These are phyloP conservation scores for Macrophomina tecta DNA, from an alignment of 2,329 filamentous ascomycete species.

Conservation along the genomic window DNA sequence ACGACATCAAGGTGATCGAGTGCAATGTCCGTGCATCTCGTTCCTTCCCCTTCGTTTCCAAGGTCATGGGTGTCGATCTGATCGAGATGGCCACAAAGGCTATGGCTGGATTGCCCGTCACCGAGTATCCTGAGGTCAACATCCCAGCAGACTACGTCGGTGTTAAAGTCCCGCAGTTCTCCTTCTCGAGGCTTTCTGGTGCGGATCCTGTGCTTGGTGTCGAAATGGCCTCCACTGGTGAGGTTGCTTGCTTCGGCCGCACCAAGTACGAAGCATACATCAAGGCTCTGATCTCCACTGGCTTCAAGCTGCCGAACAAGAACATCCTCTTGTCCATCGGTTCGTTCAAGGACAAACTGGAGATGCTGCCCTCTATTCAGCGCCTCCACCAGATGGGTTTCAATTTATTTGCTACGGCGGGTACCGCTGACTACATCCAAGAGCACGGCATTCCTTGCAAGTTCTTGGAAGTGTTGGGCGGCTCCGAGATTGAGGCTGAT, in stretches of 20 bases:
- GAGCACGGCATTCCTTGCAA: constrained; percentile 92
- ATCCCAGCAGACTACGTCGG: constrained; percentile 85
- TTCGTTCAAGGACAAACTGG: constrained; percentile 96
- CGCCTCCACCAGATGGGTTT: constrained; percentile 91
- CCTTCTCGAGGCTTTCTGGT: constrained; percentile 94
- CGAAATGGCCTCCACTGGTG: constrained; percentile 98
- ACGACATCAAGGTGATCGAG: constrained; percentile 99
- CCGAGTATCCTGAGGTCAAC: constrained; percentile 78
- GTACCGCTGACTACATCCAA: constrained; percentile 94
- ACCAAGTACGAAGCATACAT: constrained; percentile 98
- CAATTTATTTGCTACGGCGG: constrained; percentile 94
- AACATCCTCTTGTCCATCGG: constrained; percentile 96
- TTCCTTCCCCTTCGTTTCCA: constrained; percentile 97
- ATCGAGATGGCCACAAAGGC: constrained; percentile 99
- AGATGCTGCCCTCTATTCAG: constrained; percentile 91
- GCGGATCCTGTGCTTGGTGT: constrained; percentile 96
- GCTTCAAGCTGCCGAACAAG: constrained; percentile 94
- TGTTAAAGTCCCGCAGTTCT: constrained; percentile 98
- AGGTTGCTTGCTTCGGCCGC: constrained; percentile 93
- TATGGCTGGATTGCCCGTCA: constrained; percentile 83
- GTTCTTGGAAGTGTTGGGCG: constrained; percentile 82
- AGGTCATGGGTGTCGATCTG: constrained; percentile 96
- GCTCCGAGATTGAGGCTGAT: constrained; percentile 72
- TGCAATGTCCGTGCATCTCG: constrained; percentile 96
- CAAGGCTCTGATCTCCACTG: constrained; percentile 93